A percentile compares a stretch with the other conserved stretches of the same genome.
Conservation (phyloP, 192 early-diverging fungal species). For the Diversispora epigaea region DNA sequence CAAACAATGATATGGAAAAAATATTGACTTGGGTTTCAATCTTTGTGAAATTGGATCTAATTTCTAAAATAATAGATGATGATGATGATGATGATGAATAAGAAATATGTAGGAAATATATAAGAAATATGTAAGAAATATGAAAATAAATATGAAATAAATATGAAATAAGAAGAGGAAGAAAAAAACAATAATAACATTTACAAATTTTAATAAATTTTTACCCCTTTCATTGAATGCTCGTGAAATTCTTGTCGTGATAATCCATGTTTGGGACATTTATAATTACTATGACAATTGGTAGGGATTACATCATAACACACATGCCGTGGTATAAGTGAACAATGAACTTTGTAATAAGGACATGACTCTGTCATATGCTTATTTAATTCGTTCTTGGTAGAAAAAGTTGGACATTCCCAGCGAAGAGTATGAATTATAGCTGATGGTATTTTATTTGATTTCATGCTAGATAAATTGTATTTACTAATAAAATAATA, state of each 20-base stretch:
- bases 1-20: slow-evolving; percentile 15
- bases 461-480: neutral
- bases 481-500: neutral
- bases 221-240: neutral
- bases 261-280: neutral
- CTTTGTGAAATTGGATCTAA: slow-evolving; percentile 6
- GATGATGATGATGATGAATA: neutral
- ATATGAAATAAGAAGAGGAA: neutral
- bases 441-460: neutral
- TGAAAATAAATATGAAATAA: neutral
- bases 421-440: neutral
- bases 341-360: neutral
- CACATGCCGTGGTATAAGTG: neutral
- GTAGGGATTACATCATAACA: neutral
- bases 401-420: slow-evolving; percentile 1
- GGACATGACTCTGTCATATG: neutral
- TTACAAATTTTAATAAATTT: neutral
- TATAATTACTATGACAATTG: neutral
- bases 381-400: neutral
- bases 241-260: neutral
- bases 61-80: neutral
- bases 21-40: neutral
- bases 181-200: neutral
- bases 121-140: neutral
- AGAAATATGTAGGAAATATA: neutral